Percentiles rank a stretch among this genome's conserved stretches.
phyloP scores from a whole-genome alignment of 768 basidiomycete genomes.

The Galerina marginata region DNA sequence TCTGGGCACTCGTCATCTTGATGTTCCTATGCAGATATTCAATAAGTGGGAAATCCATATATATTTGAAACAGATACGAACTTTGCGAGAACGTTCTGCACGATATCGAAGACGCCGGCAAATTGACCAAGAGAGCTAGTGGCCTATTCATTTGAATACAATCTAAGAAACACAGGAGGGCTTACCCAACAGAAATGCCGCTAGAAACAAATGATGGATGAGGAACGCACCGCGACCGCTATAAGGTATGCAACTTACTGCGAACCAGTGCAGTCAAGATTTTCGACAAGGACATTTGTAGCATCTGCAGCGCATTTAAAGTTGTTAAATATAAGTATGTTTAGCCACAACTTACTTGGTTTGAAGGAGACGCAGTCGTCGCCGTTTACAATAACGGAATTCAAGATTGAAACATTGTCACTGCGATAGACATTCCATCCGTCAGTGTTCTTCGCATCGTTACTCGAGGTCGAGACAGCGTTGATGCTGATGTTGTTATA shows the following conservation, averaged over 20 bases:
- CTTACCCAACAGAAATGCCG: conserved; percentile 58
- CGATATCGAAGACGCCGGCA: conserved; percentile 59
- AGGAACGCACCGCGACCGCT: background rate
- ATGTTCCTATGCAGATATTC: conserved; percentile 46
- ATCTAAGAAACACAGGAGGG: background rate
- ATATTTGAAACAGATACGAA: conserved; percentile 19
- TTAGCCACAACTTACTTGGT: conserved; percentile 40
- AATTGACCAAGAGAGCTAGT: conserved; percentile 65
- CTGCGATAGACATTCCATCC: conserved; percentile 71
- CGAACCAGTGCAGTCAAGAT: conserved; percentile 62
- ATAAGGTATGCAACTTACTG: conserved; percentile 42
- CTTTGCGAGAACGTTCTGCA: conserved; percentile 61
- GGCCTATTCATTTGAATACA: background rate
- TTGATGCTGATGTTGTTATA: conserved; percentile 53
- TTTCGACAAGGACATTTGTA: conserved; percentile 61
- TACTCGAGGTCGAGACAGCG: conserved; percentile 49
- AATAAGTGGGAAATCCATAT: background rate
- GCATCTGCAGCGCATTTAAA: conserved; percentile 39
- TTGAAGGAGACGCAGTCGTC: conserved; percentile 69
- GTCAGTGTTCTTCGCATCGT: conserved; percentile 56
- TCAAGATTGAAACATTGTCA: conserved; percentile 50
- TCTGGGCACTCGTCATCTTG: conserved; percentile 64
- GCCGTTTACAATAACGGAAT: conserved; percentile 58
- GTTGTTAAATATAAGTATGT: background rate
- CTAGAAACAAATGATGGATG: conserved; percentile 27